Percentiles rank a stretch among this genome's conserved stretches.
Conservation (phyloP, 495 filamentous ascomycete species). For the Penicillium steckii region DNA sequence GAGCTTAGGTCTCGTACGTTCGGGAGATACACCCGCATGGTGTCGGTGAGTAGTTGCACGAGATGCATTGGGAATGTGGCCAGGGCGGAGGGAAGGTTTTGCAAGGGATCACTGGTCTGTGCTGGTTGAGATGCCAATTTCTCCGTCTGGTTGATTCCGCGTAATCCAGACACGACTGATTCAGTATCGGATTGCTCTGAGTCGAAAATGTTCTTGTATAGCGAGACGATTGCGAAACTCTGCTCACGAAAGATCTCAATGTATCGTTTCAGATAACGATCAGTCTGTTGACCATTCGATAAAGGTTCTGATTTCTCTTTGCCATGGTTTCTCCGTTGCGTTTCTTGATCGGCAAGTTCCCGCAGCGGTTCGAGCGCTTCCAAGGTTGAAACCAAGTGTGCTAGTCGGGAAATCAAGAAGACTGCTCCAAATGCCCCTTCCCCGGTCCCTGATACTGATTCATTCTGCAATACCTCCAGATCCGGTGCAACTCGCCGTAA, state of each 20-base stretch:
- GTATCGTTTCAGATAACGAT: conserved; percentile 90
- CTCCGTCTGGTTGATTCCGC: conserved; percentile 32
- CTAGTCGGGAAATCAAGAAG: conserved; percentile 83
- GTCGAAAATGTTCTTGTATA: conserved; percentile 89
- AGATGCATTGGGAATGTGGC: conserved; percentile 84
- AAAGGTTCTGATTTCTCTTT: conserved; percentile 40
- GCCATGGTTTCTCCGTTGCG: conserved; percentile 36
- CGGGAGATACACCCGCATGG: conserved; percentile 75
- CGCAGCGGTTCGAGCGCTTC: conserved; percentile 82
- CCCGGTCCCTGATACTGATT: conserved; percentile 41
- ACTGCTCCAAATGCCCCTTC: conserved; percentile 74
- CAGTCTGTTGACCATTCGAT: conserved; percentile 86
- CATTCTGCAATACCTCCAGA: conserved; percentile 51
- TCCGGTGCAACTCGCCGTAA: conserved; percentile 84
- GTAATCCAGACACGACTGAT: conserved; percentile 29
- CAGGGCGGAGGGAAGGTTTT: conserved; percentile 71
- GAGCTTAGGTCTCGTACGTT: conserved; percentile 78
- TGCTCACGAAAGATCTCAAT: conserved; percentile 99
- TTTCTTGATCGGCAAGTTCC: conserved; percentile 89
- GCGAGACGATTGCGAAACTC: conserved; percentile 89
- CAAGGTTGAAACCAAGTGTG: conserved; percentile 75
- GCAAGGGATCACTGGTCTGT: conserved; percentile 55
- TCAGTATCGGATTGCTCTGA: conserved; percentile 43
- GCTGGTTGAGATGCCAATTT: conserved; percentile 20
- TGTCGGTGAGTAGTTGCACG: conserved; percentile 77